Percentiles rank a stretch among this genome's conserved stretches.
Conservation (phyloP, 140 eudicot species). For the Senecio squalidus region DNA sequence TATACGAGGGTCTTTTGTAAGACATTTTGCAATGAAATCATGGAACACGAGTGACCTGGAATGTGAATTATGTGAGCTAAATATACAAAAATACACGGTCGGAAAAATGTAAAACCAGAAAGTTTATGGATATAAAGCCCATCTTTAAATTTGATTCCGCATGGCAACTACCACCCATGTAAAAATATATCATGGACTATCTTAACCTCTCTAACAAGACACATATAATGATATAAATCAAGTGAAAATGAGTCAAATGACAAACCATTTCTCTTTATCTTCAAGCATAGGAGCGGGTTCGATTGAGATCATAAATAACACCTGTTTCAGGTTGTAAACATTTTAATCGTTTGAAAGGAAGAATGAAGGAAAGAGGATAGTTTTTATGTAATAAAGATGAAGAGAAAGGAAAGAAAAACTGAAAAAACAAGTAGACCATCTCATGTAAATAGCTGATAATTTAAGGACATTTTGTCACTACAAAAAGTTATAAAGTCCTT, state of each 20-base stretch:
- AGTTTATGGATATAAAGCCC: neutral
- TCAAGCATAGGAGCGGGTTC: conserved; percentile 99
- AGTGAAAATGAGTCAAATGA: conserved; percentile 12
- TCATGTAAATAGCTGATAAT: too few species aligned
- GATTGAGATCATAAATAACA: conserved; percentile 88
- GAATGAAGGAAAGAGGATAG: too few species aligned
- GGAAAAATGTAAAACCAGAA: neutral
- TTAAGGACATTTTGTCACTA: too few species aligned
- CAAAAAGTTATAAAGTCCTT: too few species aligned
- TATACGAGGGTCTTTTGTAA: conserved; percentile 87
- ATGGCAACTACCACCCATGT: conserved; percentile 1
- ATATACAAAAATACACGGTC: conserved; percentile 2
- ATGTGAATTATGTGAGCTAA: conserved; percentile 18
- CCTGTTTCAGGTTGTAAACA: conserved; percentile 38
- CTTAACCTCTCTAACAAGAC: conserved; percentile 7
- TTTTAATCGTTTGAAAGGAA: conserved; percentile 17
- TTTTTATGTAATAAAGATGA: too few species aligned
- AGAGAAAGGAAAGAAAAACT: too few species aligned
- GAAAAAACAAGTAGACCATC: too few species aligned
- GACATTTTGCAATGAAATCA: conserved; percentile 95
- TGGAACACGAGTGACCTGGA: conserved; percentile 98
- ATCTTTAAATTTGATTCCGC: neutral
- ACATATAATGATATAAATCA: conserved; percentile 9
- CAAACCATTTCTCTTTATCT: conserved; percentile 97
- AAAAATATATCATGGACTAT: neutral